Evolutionary conservation across 371 early-diverging fungal species (phyloP), one percentile per base, ranked within the genome.

Genomic region (Lichtheimia corymbifera): DNA sequence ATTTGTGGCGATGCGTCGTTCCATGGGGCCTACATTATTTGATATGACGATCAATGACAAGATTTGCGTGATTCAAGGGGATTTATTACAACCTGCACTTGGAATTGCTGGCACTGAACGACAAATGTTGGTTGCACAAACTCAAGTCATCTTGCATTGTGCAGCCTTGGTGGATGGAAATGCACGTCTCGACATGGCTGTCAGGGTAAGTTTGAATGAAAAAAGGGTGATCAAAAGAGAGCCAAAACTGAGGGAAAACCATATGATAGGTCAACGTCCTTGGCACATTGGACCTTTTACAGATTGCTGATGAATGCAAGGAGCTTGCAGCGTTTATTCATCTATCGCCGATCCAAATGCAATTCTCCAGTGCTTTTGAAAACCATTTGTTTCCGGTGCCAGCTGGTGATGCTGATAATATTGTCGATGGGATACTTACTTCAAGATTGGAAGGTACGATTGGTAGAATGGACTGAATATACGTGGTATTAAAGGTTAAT

Each of bases 161-260:
- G 85, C 83, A 25, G 88, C 77, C 17, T 78, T 73, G 22, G 74
- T 83, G 18, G 84, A 84, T 55, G 82, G 83, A 45, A 80, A 78
- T 52, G 83, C 82, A 49, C 70, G 76, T 6, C 57, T 87, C 24
- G 80, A 84, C 63, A 62, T 73, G 28, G 67, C 83, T 5, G 68
- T 82, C 15, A 80, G 77, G 72, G 86, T 86, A 74, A 62, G 18
- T 13, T n/a, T 4, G 20, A 14, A 17, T 22, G 51, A 4, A 20
- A 12, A 24, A 9, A 51, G 14, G 51, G 0, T 6, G 13, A 22
- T 22, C 15, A 14, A 20, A 22, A 22, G 22, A 22, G 22, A 2
- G 22, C 24, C 2, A 20, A 20, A n/a, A 25, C 25, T 51, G 22
- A 51, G 4, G 6, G 25, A 11, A 13, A 18, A n/a, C 4, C 11